These are phyloP conservation scores for Microsporum ferrugineum DNA, from an alignment of 2,329 filamentous ascomycete genomes.

Conservation along the genomic window DNA sequence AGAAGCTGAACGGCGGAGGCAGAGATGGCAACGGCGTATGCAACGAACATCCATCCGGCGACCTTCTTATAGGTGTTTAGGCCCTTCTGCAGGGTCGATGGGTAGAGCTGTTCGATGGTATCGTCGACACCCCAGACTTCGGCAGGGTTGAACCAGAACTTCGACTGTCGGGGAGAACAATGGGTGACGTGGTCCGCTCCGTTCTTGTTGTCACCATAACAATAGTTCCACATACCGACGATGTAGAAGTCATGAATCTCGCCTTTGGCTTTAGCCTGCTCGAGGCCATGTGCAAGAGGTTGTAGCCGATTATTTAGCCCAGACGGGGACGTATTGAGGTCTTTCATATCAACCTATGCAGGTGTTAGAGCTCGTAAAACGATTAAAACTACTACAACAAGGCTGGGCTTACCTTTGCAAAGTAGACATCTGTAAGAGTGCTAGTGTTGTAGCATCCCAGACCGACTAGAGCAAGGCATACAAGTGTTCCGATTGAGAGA, in stretches of 20 bases:
- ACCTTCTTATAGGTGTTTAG: conserved; percentile 63
- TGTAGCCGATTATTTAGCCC: conserved; percentile 29
- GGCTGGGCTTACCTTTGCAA: conserved; percentile 36
- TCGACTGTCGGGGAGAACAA: conserved; percentile 60
- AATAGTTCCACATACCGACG: conserved; percentile 80
- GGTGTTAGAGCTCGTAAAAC: not conserved
- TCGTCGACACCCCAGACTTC: conserved; percentile 53
- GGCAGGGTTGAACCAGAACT: conserved; percentile 67
- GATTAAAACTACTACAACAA: not conserved
- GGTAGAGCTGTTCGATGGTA: conserved; percentile 51
- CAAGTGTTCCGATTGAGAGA: conserved; percentile 64
- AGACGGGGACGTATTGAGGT: conserved; percentile 44
- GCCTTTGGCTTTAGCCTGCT: conserved; percentile 28
- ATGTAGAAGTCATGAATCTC: conserved; percentile 68
- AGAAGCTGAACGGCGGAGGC: conserved; percentile 61
- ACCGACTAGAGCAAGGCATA: conserved; percentile 52
- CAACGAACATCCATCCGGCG: conserved; percentile 70
- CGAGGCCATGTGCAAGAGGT: conserved; percentile 22
- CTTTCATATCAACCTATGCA: conserved; percentile 46
- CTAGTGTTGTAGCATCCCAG: conserved; percentile 44
- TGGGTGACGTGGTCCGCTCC: conserved; percentile 41
- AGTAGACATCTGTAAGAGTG: conserved; percentile 44
- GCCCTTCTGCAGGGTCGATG: conserved; percentile 53
- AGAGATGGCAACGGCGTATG: conserved; percentile 62
- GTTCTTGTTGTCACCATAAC: conserved; percentile 48